Conservation (phyloP, 2,329 filamentous ascomycete species). For the Diaporthe caulivora region DNA sequence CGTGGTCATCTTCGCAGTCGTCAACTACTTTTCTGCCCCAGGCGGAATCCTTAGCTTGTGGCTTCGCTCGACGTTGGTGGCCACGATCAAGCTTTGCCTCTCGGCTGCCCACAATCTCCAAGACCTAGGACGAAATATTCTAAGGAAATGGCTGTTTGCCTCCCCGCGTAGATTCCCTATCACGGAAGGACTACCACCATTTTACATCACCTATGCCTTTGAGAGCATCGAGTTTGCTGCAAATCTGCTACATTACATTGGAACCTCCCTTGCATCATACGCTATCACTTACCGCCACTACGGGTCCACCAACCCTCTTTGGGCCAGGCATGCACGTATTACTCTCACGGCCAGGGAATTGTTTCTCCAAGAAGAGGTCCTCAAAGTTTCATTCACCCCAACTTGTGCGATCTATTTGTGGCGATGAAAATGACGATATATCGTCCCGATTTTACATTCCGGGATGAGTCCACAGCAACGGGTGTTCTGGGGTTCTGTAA, state of each 20-base stretch:
- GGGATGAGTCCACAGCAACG: too few relatives aligned
- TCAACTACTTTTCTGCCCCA: not conserved
- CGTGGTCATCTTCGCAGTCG: not conserved
- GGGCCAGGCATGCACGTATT: too few relatives aligned
- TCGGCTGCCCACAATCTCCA: not conserved
- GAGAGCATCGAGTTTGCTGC: not conserved
- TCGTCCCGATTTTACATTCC: too few relatives aligned
- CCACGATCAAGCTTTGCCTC: not conserved
- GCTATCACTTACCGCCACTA: not conserved
- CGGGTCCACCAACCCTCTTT: not conserved
- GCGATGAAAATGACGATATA: accelerated
- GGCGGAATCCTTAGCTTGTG: not conserved
- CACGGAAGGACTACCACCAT: not conserved
- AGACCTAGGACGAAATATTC: not conserved
- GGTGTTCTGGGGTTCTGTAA: too few relatives aligned
- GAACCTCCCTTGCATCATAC: not conserved
- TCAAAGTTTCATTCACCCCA: not conserved
- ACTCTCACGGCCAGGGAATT: not conserved
- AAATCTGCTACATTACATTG: not conserved
- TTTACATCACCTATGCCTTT: not conserved
- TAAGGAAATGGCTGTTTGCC: not conserved
- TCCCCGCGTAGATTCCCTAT: not conserved
- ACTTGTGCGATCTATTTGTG: not conserved
- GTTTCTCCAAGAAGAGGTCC: not conserved
- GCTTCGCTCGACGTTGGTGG: not conserved